phyloP scores from a whole-genome alignment of 2,329 filamentous ascomycete genomes.

The Verticillium zaregamsianum region DNA sequence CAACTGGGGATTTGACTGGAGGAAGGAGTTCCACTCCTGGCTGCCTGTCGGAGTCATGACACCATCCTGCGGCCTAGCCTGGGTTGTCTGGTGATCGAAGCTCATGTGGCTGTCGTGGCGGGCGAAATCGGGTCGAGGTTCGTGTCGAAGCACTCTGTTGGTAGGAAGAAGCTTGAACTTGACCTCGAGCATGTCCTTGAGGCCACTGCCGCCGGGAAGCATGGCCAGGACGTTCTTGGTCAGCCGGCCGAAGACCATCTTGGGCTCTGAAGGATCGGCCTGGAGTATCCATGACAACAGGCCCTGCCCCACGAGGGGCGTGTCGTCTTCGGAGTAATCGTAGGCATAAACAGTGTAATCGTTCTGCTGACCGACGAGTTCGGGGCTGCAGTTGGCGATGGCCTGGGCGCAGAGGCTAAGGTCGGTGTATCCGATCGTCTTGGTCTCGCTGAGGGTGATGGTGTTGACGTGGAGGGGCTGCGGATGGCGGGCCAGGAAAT shows the following conservation, averaged over 20 bases:
- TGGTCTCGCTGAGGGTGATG: conserved; percentile 73
- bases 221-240: conserved; percentile 81
- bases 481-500: conserved; percentile 83
- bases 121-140: conserved; percentile 7
- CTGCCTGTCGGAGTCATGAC: conserved; percentile 54
- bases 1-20: conserved; percentile 64
- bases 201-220: conserved; percentile 65
- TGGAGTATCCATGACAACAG: conserved; percentile 80
- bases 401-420: conserved; percentile 83
- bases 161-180: conserved; percentile 82
- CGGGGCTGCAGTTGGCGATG: conserved; percentile 74
- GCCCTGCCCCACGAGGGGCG: conserved; percentile 89
- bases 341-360: conserved; percentile 98
- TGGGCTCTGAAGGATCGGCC: conserved; percentile 46
- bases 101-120: conserved; percentile 11
- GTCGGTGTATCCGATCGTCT: conserved; percentile 82
- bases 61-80: conserved; percentile 21
- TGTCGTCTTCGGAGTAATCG: conserved; percentile 94
- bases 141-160: conserved; percentile 45
- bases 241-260: conserved; percentile 84
- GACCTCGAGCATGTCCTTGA: conserved; percentile 87
- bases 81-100: conserved; percentile 4
- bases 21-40: conserved; percentile 73
- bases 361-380: conserved; percentile 67
- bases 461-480: conserved; percentile 77